Percentiles rank a stretch among this genome's conserved stretches.
Conservation (phyloP, 345 rosid species). For the Eucalyptus tenuipes region DNA sequence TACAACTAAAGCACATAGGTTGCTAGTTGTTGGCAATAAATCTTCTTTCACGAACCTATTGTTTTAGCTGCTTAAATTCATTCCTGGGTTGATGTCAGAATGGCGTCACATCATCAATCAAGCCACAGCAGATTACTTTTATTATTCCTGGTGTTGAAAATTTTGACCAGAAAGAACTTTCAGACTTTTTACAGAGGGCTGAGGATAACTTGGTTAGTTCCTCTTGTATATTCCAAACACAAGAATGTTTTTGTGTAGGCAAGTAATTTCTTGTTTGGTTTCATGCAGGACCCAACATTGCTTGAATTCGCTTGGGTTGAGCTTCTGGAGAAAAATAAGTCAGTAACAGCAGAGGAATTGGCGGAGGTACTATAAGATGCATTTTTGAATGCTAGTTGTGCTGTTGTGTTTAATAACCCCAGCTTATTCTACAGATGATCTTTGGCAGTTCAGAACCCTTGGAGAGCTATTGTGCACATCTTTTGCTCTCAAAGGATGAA, state of each 20-base stretch:
- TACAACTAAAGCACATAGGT: slow-evolving; percentile 15
- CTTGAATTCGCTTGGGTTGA: slow-evolving; percentile 96
- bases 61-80: not conserved
- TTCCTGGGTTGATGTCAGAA: slow-evolving; percentile 35
- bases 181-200: slow-evolving; percentile 52
- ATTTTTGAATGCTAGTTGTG: not conserved
- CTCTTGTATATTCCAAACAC: not conserved
- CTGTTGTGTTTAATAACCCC: slow-evolving; percentile 12
- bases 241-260: not conserved
- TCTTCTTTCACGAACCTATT: not conserved
- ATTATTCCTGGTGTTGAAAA: slow-evolving; percentile 74
- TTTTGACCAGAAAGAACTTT: slow-evolving; percentile 51
- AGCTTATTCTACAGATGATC: slow-evolving; percentile 53
- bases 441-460: slow-evolving; percentile 75
- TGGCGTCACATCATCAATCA: slow-evolving; percentile 63
- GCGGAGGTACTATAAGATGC: slow-evolving; percentile 58
- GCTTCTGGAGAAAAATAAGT: slow-evolving; percentile 77
- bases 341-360: slow-evolving; percentile 74
- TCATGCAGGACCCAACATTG: slow-evolving; percentile 61
- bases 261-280: not conserved
- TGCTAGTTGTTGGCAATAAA: slow-evolving; percentile 33
- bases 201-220: slow-evolving; percentile 56
- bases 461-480: slow-evolving; percentile 91
- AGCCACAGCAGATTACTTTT: slow-evolving; percentile 82
- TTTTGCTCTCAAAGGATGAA: slow-evolving; percentile 78